Conservation (phyloP, 225 moss, liverwort and hornwort genomes). For the Pseudisothecium myosuroides region DNA sequence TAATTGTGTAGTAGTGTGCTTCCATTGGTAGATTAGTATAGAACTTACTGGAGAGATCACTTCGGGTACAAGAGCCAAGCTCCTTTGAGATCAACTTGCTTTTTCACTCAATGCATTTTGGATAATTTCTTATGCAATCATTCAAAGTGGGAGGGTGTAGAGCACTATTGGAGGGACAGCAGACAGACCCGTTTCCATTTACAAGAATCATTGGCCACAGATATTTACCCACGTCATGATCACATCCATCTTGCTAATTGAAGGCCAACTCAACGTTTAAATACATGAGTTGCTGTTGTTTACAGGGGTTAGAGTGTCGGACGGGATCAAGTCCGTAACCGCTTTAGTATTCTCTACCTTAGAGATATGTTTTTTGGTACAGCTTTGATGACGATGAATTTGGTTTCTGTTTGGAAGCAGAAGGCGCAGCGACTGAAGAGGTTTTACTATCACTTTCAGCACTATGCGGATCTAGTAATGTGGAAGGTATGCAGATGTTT, state of each 20-base stretch:
- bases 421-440: constrained; percentile 58
- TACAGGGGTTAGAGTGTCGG: not conserved
- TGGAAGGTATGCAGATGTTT: constrained; percentile 57
- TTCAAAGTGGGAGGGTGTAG: not conserved
- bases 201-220: not conserved
- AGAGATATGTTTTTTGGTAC: too few relatives aligned
- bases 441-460: constrained; percentile 84
- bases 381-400: not conserved
- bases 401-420: constrained; percentile 18
- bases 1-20: not conserved
- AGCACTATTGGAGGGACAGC: not conserved
- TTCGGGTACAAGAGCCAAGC: not conserved
- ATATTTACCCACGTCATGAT: not conserved
- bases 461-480: constrained; percentile 78
- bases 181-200: not conserved
- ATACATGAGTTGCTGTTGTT: not conserved
- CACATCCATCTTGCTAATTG: not conserved
- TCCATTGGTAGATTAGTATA: not conserved
- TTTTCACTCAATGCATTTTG: not conserved
- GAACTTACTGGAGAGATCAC: not conserved
- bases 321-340: not conserved
- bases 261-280: not conserved
- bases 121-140: not conserved
- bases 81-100: not conserved
- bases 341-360: not conserved